Evolutionary conservation across 176 grass and related monocot species (phyloP).

Genomic region (Oropetium thomaeum): DNA sequence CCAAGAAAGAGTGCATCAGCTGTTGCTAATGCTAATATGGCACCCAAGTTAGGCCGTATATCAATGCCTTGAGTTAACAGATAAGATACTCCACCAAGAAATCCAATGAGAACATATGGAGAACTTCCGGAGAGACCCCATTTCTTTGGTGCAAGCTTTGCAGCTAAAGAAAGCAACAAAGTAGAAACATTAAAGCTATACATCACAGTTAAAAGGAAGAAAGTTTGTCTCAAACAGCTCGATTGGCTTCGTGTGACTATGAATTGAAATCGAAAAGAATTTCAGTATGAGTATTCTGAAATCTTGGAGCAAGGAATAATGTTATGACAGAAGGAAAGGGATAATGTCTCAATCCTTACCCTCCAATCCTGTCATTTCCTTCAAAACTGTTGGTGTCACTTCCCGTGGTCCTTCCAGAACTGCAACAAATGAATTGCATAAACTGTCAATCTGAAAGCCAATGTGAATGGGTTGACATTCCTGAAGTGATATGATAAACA

Average conservation of each 20-base stretch:
- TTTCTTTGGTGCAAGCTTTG: constrained; percentile 84
- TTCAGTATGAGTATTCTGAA: neutral
- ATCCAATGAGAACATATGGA: constrained; percentile 54
- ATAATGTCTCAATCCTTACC: constrained; percentile 39
- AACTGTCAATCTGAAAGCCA: neutral
- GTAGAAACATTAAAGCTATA: constrained; percentile 6
- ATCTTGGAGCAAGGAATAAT: neutral
- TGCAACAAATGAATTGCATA: constrained; percentile 35
- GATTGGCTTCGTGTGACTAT: neutral
- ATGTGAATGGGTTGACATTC: neutral
- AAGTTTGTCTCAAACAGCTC: constrained; percentile 7
- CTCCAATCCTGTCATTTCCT: constrained; percentile 87
- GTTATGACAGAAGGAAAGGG: neutral
- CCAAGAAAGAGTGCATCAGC: constrained; percentile 73
- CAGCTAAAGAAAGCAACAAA: constrained; percentile 50
- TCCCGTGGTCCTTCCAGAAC: constrained; percentile 91
- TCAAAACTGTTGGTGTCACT: constrained; percentile 71
- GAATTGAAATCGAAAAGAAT: neutral
- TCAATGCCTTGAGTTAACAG: constrained; percentile 79
- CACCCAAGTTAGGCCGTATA: constrained; percentile 71
- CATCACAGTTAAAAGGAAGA: neutral
- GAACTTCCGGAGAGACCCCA: constrained; percentile 80
- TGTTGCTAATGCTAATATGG: constrained; percentile 60
- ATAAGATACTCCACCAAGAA: constrained; percentile 66
- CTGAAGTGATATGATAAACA: neutral